Conservation (phyloP, 306 rosid species). For the Argentina anserina region DNA sequence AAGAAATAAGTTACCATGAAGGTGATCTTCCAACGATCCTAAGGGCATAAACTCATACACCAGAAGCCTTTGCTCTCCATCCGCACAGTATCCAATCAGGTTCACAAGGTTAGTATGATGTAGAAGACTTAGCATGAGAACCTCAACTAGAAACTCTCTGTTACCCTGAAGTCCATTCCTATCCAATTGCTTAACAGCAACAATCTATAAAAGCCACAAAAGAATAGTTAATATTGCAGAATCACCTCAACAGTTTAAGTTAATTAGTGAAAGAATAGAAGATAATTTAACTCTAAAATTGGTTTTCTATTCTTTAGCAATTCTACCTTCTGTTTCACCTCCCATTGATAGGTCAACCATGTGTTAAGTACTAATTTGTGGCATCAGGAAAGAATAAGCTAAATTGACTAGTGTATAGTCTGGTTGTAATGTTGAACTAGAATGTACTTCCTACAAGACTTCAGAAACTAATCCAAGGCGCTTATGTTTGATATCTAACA, state of each 20-base stretch:
- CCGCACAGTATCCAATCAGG: slow-evolving; percentile 90
- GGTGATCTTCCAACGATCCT: slow-evolving; percentile 84
- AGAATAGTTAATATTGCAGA: slow-evolving; percentile 13
- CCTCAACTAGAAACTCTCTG: slow-evolving; percentile 89
- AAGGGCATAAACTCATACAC: slow-evolving; percentile 86
- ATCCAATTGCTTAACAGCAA: slow-evolving; percentile 91
- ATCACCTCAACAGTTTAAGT: neutral
- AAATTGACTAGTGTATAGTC: neutral
- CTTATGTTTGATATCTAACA: neutral
- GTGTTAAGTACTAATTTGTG: neutral
- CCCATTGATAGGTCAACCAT: neutral
- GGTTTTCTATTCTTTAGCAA: neutral
- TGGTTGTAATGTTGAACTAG: neutral
- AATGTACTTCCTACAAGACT: neutral
- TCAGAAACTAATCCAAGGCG: neutral
- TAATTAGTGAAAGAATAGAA: neutral
- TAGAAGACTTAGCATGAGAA: slow-evolving; percentile 91
- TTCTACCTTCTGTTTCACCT: neutral
- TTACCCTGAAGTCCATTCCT: slow-evolving; percentile 94
- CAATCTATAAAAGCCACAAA: slow-evolving; percentile 47
- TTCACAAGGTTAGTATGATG: slow-evolving; percentile 80
- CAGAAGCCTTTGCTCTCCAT: slow-evolving; percentile 93
- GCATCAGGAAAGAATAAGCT: neutral
- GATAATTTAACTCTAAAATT: neutral
- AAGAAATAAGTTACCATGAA: slow-evolving; percentile 52